Conservation (phyloP, 2,329 filamentous ascomycete genomes). For the Alternaria consortialis region DNA sequence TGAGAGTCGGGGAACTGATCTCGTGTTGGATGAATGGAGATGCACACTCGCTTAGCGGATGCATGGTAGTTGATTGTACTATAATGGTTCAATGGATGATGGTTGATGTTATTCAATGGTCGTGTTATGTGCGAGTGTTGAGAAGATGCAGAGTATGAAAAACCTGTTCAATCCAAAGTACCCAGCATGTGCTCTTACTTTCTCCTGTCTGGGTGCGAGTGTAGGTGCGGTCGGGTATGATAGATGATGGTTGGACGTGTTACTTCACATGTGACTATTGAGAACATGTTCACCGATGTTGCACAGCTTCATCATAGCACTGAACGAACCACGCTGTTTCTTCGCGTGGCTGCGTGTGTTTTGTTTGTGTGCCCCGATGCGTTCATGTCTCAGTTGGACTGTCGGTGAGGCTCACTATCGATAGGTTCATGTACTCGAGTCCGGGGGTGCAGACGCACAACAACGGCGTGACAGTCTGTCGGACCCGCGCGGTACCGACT, state of each 20-base stretch:
- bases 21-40: conserved; percentile 21
- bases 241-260: conserved; percentile 6
- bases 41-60: conserved; percentile 17
- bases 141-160: not conserved
- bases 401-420: conserved; percentile 1
- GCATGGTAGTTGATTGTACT: conserved; percentile 32
- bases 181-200: no score
- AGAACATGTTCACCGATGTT: not conserved
- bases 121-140: not conserved
- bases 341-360: conserved; percentile 15
- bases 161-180: no score
- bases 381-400: not conserved
- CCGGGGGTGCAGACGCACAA: not conserved
- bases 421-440: conserved; percentile 3
- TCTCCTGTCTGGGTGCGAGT: no score
- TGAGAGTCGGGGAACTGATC: conserved; percentile 16
- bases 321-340: conserved; percentile 12
- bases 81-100: conserved; percentile 42
- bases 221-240: not conserved
- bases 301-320: not conserved
- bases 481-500: not conserved
- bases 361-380: not conserved
- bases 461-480: not conserved
- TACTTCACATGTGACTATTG: conserved; percentile 4
- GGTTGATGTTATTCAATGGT: conserved; percentile 13